Evolutionary conservation across 305 asterid genomes (phyloP), one percentile per base, ranked within the genome.

Genomic region (Ajuga reptans): DNA sequence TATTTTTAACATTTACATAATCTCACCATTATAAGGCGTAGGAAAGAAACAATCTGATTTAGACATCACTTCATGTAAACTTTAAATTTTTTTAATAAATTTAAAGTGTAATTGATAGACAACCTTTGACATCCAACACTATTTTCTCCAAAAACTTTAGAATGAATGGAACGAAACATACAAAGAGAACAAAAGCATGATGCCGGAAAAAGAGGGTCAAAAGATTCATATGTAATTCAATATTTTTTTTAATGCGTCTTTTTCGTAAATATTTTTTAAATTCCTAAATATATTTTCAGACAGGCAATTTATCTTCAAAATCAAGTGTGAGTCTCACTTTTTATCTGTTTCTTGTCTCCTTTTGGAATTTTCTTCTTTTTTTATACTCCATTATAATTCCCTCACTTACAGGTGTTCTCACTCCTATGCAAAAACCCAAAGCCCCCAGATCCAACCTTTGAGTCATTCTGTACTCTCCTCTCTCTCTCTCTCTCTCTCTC

Each of bases 381-480:
- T 45, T 21, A 21, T 21, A 27, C 68, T 43, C 77, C 63, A 57
- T 72, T 57, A 51, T 64, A 63, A 66, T 74, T 68, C 68, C 21
- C 57, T 58, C 75, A 60, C 73, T 24, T 31, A 0, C 5, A 36
- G 27, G 45, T 46, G 64, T 51, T 80, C 85, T 64, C 79, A 78
- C 73, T 72, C 46, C 17, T 63, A 33, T 59, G 79, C 75, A 54
- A 76, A 71, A 68, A 69, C 79, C 82, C 84, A 70, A 73, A 73
- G 36, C 84, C 79, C 81, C 80, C 81, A 79, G 86, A 84, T 81
- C 88, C 88, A 73, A 61, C 75, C 64, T 54, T 50, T 56, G 54
- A 29, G 69, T 42, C 3, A 43, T 15, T 54, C 36, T 50, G 54
- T 31, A 66, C 34, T 5, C 43, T n/a, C n/a, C n/a, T n/a, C n/a